Conservation (phyloP, 768 basidiomycete genomes). For the Collybia sordida region DNA sequence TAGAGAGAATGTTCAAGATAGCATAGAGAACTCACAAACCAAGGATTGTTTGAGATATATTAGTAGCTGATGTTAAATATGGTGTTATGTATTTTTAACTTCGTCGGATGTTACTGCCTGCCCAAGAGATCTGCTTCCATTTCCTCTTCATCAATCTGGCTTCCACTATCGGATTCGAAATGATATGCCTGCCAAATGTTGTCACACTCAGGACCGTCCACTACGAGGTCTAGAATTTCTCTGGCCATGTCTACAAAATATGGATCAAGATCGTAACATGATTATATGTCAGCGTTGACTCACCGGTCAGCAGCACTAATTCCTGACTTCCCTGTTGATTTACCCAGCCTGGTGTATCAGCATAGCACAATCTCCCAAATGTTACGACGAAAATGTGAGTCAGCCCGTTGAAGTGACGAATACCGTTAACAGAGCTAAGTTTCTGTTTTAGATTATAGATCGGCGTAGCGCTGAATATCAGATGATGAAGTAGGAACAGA, state of each 20-base stretch:
- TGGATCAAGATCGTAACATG: slow-evolving; percentile 2
- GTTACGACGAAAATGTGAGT: slow-evolving; percentile 74
- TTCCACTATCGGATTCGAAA: slow-evolving; percentile 38
- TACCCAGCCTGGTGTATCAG: slow-evolving; percentile 65
- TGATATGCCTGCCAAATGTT: slow-evolving; percentile 63
- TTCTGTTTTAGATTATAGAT: slow-evolving; percentile 54
- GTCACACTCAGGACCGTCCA: slow-evolving; percentile 73
- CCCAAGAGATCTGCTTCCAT: slow-evolving; percentile 52
- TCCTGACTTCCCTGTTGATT: slow-evolving; percentile 34
- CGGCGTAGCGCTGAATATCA: slow-evolving; percentile 52
- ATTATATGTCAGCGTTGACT: slow-evolving; percentile 12
- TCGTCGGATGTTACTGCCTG: slow-evolving; percentile 1
- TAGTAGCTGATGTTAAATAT: slow-evolving; percentile 1
- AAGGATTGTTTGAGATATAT: not conserved
- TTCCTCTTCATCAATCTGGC: slow-evolving; percentile 54
- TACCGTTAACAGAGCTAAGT: slow-evolving; percentile 50
- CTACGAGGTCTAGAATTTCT: slow-evolving; percentile 63
- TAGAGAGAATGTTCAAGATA: slow-evolving; percentile 11
- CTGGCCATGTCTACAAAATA: slow-evolving; percentile 49
- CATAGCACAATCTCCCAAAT: slow-evolving; percentile 73
- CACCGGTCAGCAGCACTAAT: slow-evolving; percentile 50
- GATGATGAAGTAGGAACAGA: slow-evolving; percentile 59
- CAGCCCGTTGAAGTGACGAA: slow-evolving; percentile 57
- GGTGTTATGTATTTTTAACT: not conserved
- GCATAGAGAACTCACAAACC: not conserved